Conservation (phyloP, 148 eudicot genomes). For the Diospyros kaki region DNA sequence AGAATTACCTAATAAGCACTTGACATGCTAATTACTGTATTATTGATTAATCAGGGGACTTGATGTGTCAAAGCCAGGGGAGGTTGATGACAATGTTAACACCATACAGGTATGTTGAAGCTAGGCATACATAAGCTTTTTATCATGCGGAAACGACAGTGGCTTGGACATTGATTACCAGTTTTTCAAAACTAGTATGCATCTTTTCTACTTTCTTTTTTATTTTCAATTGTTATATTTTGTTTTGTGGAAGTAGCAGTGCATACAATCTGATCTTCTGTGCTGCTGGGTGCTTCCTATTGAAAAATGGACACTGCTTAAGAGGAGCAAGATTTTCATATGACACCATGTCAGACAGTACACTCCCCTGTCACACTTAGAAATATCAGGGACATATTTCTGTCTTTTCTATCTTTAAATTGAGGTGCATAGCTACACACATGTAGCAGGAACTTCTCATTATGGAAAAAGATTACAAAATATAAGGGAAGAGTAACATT, state of each 20-base stretch:
- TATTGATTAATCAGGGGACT: constrained; percentile 65
- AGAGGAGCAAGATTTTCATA: neutral
- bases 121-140: neutral
- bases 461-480: neutral
- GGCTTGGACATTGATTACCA: constrained; percentile 1
- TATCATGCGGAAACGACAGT: neutral
- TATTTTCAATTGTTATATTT: neutral
- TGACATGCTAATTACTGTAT: constrained; percentile 18
- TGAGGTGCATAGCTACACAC: neutral
- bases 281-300: neutral
- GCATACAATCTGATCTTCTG: neutral
- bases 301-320: neutral
- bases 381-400: neutral
- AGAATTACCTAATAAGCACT: neutral
- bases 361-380: neutral
- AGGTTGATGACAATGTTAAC: constrained; percentile 58
- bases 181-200: neutral
- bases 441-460: neutral
- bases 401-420: neutral
- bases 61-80: constrained; percentile 81
- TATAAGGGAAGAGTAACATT: neutral
- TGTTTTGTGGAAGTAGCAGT: neutral
- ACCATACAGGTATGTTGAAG: constrained; percentile 61
- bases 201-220: neutral
- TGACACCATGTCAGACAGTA: neutral